These are phyloP conservation scores for Termitomyces sp. DNA, from an alignment of 768 basidiomycete species.

Conservation along the genomic window DNA sequence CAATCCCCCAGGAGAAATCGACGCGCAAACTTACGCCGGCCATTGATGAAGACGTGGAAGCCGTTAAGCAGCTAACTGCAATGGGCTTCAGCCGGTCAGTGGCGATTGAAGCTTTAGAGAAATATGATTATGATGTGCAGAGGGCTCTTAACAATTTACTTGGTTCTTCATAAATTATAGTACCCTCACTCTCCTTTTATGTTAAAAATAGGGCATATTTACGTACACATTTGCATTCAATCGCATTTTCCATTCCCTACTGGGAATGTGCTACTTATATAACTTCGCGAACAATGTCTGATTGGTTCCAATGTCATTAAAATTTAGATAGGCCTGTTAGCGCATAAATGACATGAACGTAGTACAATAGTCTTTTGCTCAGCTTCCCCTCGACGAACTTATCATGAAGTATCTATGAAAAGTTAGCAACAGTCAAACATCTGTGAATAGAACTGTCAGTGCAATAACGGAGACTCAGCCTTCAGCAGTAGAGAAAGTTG, in stretches of 20 bases:
- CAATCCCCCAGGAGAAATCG: slow-evolving; percentile 41
- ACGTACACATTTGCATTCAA: not conserved
- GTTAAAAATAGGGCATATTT: not conserved
- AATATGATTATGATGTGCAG: slow-evolving; percentile 74
- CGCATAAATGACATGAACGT: not conserved
- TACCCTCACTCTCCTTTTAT: not conserved
- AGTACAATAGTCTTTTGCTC: slow-evolving; percentile 1
- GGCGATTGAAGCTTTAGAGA: slow-evolving; percentile 81
- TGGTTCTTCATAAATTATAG: slow-evolving; percentile 7
- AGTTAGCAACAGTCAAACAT: slow-evolving; percentile 2
- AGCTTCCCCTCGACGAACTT: not conserved
- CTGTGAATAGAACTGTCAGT: slow-evolving; percentile 6
- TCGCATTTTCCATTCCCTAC: not conserved
- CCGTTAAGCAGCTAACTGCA: slow-evolving; percentile 71
- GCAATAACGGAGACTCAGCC: slow-evolving; percentile 9
- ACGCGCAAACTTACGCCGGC: slow-evolving; percentile 40
- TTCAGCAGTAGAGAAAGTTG: not conserved
- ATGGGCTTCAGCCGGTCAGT: slow-evolving; percentile 91
- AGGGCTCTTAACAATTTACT: slow-evolving; percentile 74
- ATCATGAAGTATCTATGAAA: not conserved
- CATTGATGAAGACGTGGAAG: slow-evolving; percentile 65
- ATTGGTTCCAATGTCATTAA: not conserved
- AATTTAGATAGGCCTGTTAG: not conserved
- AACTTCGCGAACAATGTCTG: not conserved
- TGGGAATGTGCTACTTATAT: not conserved